phyloP scores from a whole-genome alignment of 192 early-diverging fungal species.

The Coemansia sp. region DNA sequence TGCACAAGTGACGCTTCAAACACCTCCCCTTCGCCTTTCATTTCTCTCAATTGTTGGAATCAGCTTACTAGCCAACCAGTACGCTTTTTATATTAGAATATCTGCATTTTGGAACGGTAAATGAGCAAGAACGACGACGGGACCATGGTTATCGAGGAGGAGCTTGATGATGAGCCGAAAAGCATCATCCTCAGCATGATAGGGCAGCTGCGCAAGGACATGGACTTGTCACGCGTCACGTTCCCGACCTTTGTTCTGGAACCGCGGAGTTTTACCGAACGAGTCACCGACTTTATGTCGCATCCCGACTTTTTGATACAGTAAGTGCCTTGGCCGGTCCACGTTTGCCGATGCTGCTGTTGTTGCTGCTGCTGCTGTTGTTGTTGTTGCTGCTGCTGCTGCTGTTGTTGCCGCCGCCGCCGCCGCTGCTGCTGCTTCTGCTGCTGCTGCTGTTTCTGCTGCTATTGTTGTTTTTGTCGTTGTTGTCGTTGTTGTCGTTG shows the following conservation, averaged over 20 bases:
- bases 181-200: slow-evolving; percentile 89
- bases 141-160: slow-evolving; percentile 65
- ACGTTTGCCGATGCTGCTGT: not conserved
- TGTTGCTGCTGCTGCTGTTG: too few species aligned
- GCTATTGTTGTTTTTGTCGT: too few species aligned
- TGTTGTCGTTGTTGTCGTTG: too few species aligned
- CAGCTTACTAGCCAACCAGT: too few species aligned
- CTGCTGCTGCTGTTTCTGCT: too few species aligned
- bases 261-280: slow-evolving; percentile 89
- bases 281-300: slow-evolving; percentile 95
- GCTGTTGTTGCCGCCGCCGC: too few species aligned
- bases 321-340: slow-evolving; percentile 44
- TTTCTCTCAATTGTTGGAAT: not conserved
- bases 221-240: slow-evolving; percentile 90
- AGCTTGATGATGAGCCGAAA: slow-evolving; percentile 76
- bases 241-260: slow-evolving; percentile 96
- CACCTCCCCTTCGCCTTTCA: not conserved
- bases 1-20: not conserved
- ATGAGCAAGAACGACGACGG: slow-evolving; percentile 41
- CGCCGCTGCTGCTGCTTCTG: too few species aligned
- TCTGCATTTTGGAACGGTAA: not conserved
- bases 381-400: too few species aligned
- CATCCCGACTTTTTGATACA: slow-evolving; percentile 78
- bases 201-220: slow-evolving; percentile 81
- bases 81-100: slow-evolving; percentile 12